A percentile compares a stretch with the other conserved stretches of the same genome.
Evolutionary conservation across 2,329 filamentous ascomycete species (phyloP).

Genomic region (Aspergillus tamarii): DNA sequence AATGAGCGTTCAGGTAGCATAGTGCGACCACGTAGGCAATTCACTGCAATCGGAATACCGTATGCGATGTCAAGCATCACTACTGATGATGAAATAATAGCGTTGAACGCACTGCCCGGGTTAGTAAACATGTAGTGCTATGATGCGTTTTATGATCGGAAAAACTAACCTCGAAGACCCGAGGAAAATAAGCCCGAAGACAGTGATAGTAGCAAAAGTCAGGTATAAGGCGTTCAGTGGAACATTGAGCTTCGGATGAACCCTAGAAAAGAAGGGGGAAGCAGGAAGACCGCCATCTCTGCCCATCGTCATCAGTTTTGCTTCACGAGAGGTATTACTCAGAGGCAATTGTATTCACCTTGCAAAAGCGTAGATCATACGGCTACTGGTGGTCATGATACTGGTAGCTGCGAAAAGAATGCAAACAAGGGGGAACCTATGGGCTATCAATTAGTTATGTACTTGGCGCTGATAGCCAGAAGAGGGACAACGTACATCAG

Average conservation of each 20-base stretch:
- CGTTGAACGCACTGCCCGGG: conserved; percentile 62
- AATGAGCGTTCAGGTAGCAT: conserved; percentile 67
- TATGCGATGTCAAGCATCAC: conserved; percentile 74
- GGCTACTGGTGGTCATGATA: conserved; percentile 41
- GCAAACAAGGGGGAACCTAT: conserved; percentile 35
- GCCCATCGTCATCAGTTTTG: conserved; percentile 8
- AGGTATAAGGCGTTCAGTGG: conserved; percentile 69
- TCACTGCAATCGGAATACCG: conserved; percentile 72
- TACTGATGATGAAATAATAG: conserved; percentile 71
- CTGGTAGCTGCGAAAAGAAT: conserved; percentile 36
- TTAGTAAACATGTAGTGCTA: conserved; percentile 34
- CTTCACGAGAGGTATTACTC: background rate
- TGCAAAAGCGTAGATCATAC: conserved; percentile 40
- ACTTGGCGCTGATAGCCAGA: background rate
- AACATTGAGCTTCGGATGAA: conserved; percentile 64
- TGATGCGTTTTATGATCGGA: no score
- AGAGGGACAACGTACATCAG: conserved; percentile 52
- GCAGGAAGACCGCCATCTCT: conserved; percentile 69
- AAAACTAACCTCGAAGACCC: conserved; percentile 54
- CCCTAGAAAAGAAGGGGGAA: conserved; percentile 61
- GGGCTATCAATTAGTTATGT: conserved; percentile 12
- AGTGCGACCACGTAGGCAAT: conserved; percentile 66
- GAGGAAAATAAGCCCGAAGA: conserved; percentile 72
- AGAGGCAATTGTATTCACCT: conserved; percentile 22
- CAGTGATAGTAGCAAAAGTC: conserved; percentile 62